Evolutionary conservation across 495 filamentous ascomycete species (phyloP).

Genomic region (Rostrohypoxylon terebratum): DNA sequence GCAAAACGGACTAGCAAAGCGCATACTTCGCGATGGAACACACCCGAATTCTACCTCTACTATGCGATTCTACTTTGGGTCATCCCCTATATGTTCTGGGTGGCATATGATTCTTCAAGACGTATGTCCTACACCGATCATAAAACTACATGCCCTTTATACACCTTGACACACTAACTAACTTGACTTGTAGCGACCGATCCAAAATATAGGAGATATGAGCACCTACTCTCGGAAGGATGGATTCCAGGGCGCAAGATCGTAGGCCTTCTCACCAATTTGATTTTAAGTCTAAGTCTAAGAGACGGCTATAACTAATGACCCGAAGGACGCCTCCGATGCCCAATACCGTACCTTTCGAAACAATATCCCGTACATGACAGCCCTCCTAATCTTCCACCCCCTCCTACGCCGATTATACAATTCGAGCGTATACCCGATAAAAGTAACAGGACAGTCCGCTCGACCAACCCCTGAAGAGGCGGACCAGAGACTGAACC

Average conservation of each 20-base stretch:
- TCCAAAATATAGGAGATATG: slow-evolving; percentile 81
- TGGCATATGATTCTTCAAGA: slow-evolving; percentile 86
- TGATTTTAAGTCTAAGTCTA: too few relatives aligned
- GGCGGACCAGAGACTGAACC: slow-evolving; percentile 75
- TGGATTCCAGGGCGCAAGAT: slow-evolving; percentile 98
- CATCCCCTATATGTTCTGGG: slow-evolving; percentile 92
- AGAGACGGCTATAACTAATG: slow-evolving; percentile 9
- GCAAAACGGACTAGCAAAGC: slow-evolving; percentile 58
- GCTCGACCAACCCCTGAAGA: slow-evolving; percentile 56
- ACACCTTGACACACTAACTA: slow-evolving; percentile 14
- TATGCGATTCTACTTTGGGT: slow-evolving; percentile 73
- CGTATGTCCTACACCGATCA: slow-evolving; percentile 61
- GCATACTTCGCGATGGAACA: slow-evolving; percentile 78
- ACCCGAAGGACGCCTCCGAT: slow-evolving; percentile 84
- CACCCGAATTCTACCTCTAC: slow-evolving; percentile 87
- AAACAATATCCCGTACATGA: slow-evolving; percentile 84
- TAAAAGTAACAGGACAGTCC: slow-evolving; percentile 29
- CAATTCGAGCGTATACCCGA: slow-evolving; percentile 58
- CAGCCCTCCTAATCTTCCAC: slow-evolving; percentile 76
- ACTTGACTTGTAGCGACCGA: slow-evolving; percentile 70
- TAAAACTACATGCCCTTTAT: background rate
- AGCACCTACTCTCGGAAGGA: slow-evolving; percentile 76
- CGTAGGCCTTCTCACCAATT: slow-evolving; percentile 63
- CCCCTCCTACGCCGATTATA: slow-evolving; percentile 80
- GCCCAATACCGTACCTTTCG: slow-evolving; percentile 88